A percentile compares a stretch with the other conserved stretches of the same genome.
Conservation (phyloP, 2,329 filamentous ascomycete genomes). For the Monilinia vaccinii-corymbosi region DNA sequence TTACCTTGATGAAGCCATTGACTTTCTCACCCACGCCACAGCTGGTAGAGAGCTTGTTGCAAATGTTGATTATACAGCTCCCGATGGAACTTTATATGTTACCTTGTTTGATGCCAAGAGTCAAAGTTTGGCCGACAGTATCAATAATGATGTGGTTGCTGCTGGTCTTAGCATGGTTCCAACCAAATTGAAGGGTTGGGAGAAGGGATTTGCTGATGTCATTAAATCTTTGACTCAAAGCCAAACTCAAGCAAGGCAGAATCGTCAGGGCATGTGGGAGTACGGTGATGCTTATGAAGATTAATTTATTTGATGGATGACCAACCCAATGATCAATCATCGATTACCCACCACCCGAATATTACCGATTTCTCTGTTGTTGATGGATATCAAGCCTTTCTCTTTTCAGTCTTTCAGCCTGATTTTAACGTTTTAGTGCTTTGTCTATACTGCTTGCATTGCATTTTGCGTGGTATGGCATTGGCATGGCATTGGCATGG, state of each 20-base stretch:
- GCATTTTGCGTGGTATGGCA: neutral
- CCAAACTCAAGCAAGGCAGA: constrained; percentile 70
- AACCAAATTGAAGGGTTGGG: constrained; percentile 85
- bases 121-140: constrained; percentile 59
- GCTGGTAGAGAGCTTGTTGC: constrained; percentile 73
- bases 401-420: neutral
- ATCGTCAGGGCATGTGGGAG: constrained; percentile 89
- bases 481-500: no score
- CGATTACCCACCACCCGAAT: neutral
- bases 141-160: constrained; percentile 80
- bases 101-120: constrained; percentile 77
- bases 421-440: neutral
- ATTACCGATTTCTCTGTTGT: no score
- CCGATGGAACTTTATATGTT: constrained; percentile 75
- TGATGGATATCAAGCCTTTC: neutral
- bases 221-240: constrained; percentile 63
- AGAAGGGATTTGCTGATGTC: constrained; percentile 65
- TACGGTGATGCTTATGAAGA: constrained; percentile 95
- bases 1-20: constrained; percentile 73
- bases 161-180: constrained; percentile 87
- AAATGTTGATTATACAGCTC: constrained; percentile 79
- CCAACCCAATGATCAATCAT: neutral
- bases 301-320: constrained; percentile 32
- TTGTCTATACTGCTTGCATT: neutral
- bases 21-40: constrained; percentile 65